Conservation (phyloP, 371 early-diverging fungal genomes). For the Chytridiales sp. region DNA sequence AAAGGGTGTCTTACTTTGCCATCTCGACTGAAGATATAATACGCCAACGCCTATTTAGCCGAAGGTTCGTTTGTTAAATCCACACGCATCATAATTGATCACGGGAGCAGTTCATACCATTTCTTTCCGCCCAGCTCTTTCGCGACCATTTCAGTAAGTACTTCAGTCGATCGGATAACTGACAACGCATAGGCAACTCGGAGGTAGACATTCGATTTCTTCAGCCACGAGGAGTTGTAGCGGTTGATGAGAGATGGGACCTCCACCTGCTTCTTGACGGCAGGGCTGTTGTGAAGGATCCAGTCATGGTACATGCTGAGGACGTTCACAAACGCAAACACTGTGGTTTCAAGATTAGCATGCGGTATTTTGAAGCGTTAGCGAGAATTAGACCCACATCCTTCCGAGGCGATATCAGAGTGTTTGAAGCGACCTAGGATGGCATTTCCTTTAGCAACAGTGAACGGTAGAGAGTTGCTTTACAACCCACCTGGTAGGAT, state of each 20-base stretch:
- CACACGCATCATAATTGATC: no score
- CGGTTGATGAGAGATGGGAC: slow-evolving; percentile 68
- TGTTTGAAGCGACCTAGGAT: slow-evolving; percentile 83
- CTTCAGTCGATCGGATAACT: slow-evolving; percentile 74
- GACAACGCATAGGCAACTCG: slow-evolving; percentile 54
- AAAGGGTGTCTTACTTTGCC: slow-evolving; percentile 59
- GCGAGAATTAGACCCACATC: slow-evolving; percentile 21
- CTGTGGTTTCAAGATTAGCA: slow-evolving; percentile 37
- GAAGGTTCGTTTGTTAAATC: no score
- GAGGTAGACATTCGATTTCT: slow-evolving; percentile 38
- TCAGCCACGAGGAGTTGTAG: slow-evolving; percentile 68
- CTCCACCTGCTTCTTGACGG: slow-evolving; percentile 31
- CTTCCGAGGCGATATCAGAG: slow-evolving; percentile 91
- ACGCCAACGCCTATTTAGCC: slow-evolving; percentile 70
- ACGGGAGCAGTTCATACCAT: no score
- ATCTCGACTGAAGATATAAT: slow-evolving; percentile 68
- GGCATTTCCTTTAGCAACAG: neutral
- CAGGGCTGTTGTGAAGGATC: slow-evolving; percentile 67
- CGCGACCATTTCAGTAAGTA: slow-evolving; percentile 82
- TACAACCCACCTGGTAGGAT: slow-evolving; percentile 75
- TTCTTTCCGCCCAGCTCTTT: slow-evolving; percentile 65
- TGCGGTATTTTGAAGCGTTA: neutral
- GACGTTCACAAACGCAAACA: slow-evolving; percentile 79
- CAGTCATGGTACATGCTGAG: slow-evolving; percentile 86
- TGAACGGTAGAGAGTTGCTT: neutral